Percentiles rank a stretch among this genome's conserved stretches.
These are phyloP conservation scores for Hygrophila difformis DNA, from an alignment of 257 asterid species.

Conservation along the genomic window DNA sequence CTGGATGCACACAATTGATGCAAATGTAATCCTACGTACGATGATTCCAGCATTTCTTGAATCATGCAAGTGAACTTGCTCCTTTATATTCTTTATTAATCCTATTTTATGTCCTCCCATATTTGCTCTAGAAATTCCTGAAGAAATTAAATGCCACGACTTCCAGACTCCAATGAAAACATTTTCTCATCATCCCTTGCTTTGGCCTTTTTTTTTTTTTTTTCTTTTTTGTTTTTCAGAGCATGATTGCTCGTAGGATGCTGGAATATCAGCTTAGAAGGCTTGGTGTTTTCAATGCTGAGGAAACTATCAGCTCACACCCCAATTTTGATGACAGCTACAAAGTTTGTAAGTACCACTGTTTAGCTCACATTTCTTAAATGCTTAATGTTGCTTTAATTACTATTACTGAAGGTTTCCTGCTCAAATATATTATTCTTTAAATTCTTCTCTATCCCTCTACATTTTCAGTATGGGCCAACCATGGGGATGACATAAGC, in stretches of 20 bases:
- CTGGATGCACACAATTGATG: too few species aligned
- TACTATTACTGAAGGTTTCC: slow-evolving; percentile 8
- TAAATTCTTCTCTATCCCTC: slow-evolving; percentile 8
- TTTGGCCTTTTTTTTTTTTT: neutral
- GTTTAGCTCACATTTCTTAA: slow-evolving; percentile 6
- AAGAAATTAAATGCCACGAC: too few species aligned
- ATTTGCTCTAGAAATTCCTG: too few species aligned
- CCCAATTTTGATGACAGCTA: slow-evolving; percentile 75
- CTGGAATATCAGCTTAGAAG: slow-evolving; percentile 89
- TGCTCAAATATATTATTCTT: slow-evolving; percentile 12
- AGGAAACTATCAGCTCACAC: slow-evolving; percentile 74
- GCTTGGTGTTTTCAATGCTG: slow-evolving; percentile 87
- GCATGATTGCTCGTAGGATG: slow-evolving; percentile 96
- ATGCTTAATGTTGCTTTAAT: slow-evolving; percentile 6
- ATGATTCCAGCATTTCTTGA: too few species aligned
- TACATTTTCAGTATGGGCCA: slow-evolving; percentile 81
- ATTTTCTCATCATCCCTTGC: slow-evolving; percentile 7
- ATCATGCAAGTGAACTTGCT: too few species aligned
- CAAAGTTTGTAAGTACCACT: slow-evolving; percentile 57
- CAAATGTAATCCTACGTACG: too few species aligned
- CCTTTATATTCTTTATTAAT: too few species aligned
- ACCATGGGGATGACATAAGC: slow-evolving; percentile 96
- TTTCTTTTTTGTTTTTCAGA: slow-evolving; percentile 52
- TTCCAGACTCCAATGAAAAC: too few species aligned
- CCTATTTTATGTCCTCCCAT: too few species aligned